phyloP scores from a whole-genome alignment of 1,139 yeast genomes.

The Saccharomyces hybrid region DNA sequence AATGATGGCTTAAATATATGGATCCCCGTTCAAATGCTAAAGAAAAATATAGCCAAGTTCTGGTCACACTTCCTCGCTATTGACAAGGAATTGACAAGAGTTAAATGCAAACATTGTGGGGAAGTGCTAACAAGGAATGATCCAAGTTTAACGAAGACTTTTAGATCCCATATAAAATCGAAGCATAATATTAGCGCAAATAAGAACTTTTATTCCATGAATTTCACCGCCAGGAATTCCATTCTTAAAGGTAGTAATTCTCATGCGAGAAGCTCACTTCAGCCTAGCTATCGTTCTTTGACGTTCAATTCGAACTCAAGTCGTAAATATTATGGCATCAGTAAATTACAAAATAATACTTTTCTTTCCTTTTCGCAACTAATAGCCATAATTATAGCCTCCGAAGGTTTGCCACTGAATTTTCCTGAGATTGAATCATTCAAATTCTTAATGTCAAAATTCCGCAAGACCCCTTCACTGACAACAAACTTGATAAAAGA shows the following conservation, averaged over 20 bases:
- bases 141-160: constrained; percentile 5
- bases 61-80: constrained; percentile 17
- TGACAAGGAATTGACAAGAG: constrained; percentile 1
- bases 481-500: background rate
- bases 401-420: background rate
- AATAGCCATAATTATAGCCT: background rate
- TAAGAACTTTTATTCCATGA: constrained; percentile 6
- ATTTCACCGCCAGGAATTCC: background rate
- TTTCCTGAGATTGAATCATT: background rate
- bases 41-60: constrained; percentile 9
- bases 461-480: background rate
- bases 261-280: background rate
- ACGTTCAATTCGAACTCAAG: background rate
- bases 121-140: constrained; percentile 5
- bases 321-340: background rate
- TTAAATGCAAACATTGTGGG: constrained; percentile 19
- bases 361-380: background rate
- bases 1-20: constrained; percentile 8
- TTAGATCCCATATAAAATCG: constrained; percentile 10
- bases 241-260: background rate
- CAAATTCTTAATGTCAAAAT: background rate
- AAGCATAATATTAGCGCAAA: constrained; percentile 11
- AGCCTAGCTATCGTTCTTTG: background rate
- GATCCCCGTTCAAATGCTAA: constrained; percentile 14
- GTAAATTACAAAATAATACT: background rate